phyloP scores from a whole-genome alignment of 2,329 filamentous ascomycete genomes.

The Davidsoniella eucalypti region DNA sequence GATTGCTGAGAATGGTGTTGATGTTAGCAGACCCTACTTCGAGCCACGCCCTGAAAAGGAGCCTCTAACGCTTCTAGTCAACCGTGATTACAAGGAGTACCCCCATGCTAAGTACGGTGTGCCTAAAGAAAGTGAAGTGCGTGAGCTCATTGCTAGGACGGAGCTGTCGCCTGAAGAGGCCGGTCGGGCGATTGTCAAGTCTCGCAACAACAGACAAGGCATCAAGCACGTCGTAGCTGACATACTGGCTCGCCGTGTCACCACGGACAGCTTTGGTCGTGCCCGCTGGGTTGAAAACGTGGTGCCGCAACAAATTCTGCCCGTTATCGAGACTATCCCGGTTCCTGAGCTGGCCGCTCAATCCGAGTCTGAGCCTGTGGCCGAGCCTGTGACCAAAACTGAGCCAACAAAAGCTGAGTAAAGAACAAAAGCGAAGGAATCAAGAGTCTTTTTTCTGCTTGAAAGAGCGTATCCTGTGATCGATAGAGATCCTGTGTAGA shows the following conservation, averaged over 20 bases:
- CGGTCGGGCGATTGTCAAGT: constrained; percentile 42
- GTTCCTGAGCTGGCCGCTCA: no score
- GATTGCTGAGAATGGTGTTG: constrained; percentile 30
- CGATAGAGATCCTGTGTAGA: constrained; percentile 6
- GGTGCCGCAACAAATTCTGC: neutral
- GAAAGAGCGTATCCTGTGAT: neutral
- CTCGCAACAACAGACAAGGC: constrained; percentile 48
- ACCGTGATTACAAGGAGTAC: constrained; percentile 52
- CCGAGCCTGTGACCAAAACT: neutral
- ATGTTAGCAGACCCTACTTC: constrained; percentile 45
- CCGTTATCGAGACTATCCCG: no score
- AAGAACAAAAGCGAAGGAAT: no score
- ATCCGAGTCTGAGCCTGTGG: neutral
- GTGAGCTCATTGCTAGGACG: constrained; percentile 25
- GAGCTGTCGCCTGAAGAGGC: constrained; percentile 37
- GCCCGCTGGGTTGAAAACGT: constrained; percentile 22
- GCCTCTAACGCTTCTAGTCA: constrained; percentile 35
- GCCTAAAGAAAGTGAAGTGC: constrained; percentile 51
- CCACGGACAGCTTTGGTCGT: constrained; percentile 26
- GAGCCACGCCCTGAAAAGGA: constrained; percentile 39
- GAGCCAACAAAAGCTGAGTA: neutral
- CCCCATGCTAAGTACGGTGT: constrained; percentile 55
- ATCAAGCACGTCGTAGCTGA: constrained; percentile 52
- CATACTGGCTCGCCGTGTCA: constrained; percentile 48
- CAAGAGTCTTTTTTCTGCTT: neutral